Base-by-base conservation (phyloP, 495 filamentous ascomycete species). In the Daldinia vernicosa region DNA sequence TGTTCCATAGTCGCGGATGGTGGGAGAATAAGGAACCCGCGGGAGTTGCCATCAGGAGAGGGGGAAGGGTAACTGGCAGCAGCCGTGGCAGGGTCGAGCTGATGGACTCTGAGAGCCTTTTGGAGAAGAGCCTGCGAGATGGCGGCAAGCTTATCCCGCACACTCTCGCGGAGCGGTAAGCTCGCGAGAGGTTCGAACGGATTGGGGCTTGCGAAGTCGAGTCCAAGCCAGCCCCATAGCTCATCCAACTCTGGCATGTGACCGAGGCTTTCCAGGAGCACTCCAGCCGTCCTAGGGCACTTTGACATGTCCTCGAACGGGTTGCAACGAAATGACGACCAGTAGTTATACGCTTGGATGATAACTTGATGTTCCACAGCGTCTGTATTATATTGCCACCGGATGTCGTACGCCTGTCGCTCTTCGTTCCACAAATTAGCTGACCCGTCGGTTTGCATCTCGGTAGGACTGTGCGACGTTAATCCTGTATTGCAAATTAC, bases 61-160 rank as follows among this genome's bases (percentile, higher is more conserved):
- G 62, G 52, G 11, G 62, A 53, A 45, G 62, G 50, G 17, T 58
- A 53, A 24, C 53, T 53, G 22, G 62, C 47, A 27, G 52, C 52
- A 35, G 52, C 62, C 26, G 53, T 39, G 17, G 52, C 62, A 35
- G 62, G 62, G 14, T 65, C 62, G 7, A 65, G 39, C 24, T 57
- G 53, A 39, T 65, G 62, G 47, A 65, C 62, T 26, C 52, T 27
- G 39, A 65, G 62, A 4, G 62, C 62, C 14, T 65, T 65, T 65
- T 57, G 62, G 19, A 65, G 62, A 30, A 65, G 52, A 4, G 62
- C 55, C 40, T 65, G 62, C 2, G 62, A 65, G 28, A 65, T 65
- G n/a, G 62, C 62, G 2, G 62, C 53, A n/a, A 65, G 52, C 2
- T 53, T 57, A 40, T 65, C 62, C 19, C 62, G 52, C 28, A 52